Evolutionary conservation across 2,329 filamentous ascomycete species (phyloP).

Genomic region (Fusarium sp.): DNA sequence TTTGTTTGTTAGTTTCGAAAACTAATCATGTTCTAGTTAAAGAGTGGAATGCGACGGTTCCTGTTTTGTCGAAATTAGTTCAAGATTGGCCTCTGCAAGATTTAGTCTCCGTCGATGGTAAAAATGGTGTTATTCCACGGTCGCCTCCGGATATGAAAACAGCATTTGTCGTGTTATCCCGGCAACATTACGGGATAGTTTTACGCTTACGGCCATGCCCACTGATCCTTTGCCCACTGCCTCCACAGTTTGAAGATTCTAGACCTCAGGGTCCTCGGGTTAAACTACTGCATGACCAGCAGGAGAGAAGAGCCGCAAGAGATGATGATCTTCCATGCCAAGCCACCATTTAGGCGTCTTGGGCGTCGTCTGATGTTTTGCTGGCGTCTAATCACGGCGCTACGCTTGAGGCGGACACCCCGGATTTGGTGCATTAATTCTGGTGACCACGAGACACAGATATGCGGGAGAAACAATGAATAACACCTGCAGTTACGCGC

Average conservation of each 20-base stretch:
- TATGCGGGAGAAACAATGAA: constrained; percentile 14
- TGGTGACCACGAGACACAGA: constrained; percentile 22
- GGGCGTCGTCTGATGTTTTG: constrained; percentile 44
- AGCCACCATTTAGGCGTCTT: constrained; percentile 40
- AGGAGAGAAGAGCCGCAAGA: constrained; percentile 33
- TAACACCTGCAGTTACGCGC: constrained; percentile 17
- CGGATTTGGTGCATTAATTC: constrained; percentile 21
- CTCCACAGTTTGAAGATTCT: neutral
- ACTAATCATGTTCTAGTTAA: constrained; percentile 8
- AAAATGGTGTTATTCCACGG: constrained; percentile 35
- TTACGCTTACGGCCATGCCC: constrained; percentile 10
- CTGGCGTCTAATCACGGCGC: constrained; percentile 24
- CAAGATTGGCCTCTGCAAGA: neutral
- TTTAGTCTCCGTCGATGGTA: neutral
- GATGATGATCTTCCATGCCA: constrained; percentile 31
- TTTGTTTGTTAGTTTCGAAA: neutral
- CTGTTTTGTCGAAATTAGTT: neutral
- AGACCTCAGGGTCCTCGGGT: constrained; percentile 2
- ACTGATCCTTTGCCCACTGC: neutral
- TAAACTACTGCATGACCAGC: constrained; percentile 6
- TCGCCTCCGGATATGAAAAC: constrained; percentile 18
- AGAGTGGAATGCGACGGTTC: constrained; percentile 15
- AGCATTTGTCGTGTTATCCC: constrained; percentile 26
- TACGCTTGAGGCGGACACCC: constrained; percentile 20
- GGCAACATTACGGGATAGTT: constrained; percentile 10